Evolutionary conservation across 1,284 basidiomycete genomes (phyloP).

Genomic region (Violaceomyces palustris): DNA sequence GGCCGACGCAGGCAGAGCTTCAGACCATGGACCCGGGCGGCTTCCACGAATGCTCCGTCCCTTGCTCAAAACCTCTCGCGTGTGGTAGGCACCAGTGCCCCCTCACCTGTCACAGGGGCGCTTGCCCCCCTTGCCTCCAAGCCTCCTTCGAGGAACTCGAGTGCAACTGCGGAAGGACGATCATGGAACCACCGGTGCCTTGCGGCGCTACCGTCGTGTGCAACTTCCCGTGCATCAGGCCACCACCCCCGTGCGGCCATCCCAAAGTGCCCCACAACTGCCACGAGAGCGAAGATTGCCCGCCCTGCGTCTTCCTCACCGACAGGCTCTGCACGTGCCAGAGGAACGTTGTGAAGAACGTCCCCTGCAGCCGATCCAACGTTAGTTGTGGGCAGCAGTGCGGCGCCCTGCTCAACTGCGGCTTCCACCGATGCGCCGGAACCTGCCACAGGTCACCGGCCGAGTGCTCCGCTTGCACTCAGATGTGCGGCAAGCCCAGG

Average conservation of each 20-base stretch:
- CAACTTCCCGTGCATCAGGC: conserved; percentile 45
- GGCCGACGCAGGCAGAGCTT: conserved; percentile 28
- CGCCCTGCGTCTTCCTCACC: conserved; percentile 49
- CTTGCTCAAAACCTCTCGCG: conserved; percentile 40
- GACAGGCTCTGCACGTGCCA: conserved; percentile 46
- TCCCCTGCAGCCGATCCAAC: conserved; percentile 43
- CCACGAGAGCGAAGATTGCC: conserved; percentile 45
- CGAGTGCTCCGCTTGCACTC: conserved; percentile 43
- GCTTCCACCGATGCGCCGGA: conserved; percentile 42
- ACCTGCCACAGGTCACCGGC: conserved; percentile 39
- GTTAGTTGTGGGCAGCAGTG: conserved; percentile 45
- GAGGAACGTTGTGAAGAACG: conserved; percentile 40
- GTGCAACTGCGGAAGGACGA: conserved; percentile 48
- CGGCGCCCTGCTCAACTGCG: conserved; percentile 40
- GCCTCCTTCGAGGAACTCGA: conserved; percentile 47
- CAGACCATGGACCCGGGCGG: conserved; percentile 43
- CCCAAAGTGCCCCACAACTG: conserved; percentile 48
- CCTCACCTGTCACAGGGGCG: conserved; percentile 46
- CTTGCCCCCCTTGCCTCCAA: conserved; percentile 48
- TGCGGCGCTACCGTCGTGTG: conserved; percentile 45
- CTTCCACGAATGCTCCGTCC: conserved; percentile 42
- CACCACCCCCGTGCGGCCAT: conserved; percentile 46
- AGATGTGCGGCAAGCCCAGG: conserved; percentile 45
- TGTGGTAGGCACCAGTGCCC: conserved; percentile 46
- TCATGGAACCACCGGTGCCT: conserved; percentile 49